Base-by-base conservation (phyloP, 352 stramenopile species). In the Phytopythium oedochilum region DNA sequence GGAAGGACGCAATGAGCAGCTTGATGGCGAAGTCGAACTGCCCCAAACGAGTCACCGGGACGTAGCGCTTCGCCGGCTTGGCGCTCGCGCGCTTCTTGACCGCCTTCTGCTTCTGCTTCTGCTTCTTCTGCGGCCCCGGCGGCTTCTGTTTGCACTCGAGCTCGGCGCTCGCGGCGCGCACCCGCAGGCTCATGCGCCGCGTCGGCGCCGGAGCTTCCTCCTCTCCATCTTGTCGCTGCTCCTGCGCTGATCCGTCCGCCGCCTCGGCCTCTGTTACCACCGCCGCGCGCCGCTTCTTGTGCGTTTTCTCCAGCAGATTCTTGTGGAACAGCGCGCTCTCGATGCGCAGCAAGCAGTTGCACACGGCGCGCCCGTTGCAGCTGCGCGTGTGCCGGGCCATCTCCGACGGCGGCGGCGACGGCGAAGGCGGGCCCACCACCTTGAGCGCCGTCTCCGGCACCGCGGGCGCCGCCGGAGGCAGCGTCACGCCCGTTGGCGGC, bases 321-420 rank as follows among this genome's bases (percentile, higher is more conserved):
- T 75, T 81, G 20, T 83, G 83, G 60, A 90, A 92, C 44, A 76
- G 80, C 3, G 63, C 64, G 64, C 80, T 90, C 55, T 89, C 76
- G 17, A 84, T 45, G 36, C 81, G 79, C 59, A 91, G 28, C 44
- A 77, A 65, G 38, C 83, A 93, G 12, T 78, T 88, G 60, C 83
- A 93, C 15, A 86, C 26, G 39, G 79, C 55, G 40, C 81, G 78
- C 0, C 69, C 62, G 55, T 91, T 83, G 61, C 83, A 93, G 55
- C 67, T 61, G 6, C 83, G 78, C 50, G 76, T 89, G 59, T 91
- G 80, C 18, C 59, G 53, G 56, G 78, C 55, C 17, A 65, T 50
- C 17, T 20, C 40, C 11, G 51, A 51, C 8, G 54, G 46, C 23
- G 45, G 38, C 10, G 28, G 31, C 10, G 43, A 36, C 32, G 32